Base-by-base conservation (phyloP, 192 early-diverging fungal species). In the Coemansia sp. region DNA sequence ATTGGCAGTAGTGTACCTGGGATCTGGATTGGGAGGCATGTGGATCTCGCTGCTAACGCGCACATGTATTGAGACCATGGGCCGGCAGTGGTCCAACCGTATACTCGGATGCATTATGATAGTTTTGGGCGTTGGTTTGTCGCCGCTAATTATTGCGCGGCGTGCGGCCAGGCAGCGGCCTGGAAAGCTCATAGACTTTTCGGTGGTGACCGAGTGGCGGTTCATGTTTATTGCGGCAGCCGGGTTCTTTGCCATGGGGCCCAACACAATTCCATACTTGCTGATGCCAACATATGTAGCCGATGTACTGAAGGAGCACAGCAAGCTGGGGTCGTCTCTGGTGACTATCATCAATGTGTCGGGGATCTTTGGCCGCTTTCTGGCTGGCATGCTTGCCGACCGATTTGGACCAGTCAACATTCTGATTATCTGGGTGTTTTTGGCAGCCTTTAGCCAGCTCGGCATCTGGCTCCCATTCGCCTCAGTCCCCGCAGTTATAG, bases 241-340 rank as follows among this genome's bases (percentile, higher is more conserved):
- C 39, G 77, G 80, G 37, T 82, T 82, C 63, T 77, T 82, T 42
- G 67, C 80, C 10, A 82, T 82, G 80, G 80, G 68, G 0, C 80
- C 80, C 62, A 82, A 82, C 72, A 82, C 80, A 10, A 73, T 82
- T 12, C 80, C 80, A 1, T 82, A 77, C 44, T 64, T 82, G 41
- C 38, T 82, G 50, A 77, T 82, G 80, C 80, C 80, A 7, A 82
- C 80, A 0, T 82, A 82, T 27, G 72, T 74, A 1, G 71, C 67
- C 0, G 62, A 84, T 11, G 81, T 78, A 7, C 63, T 84, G 15
- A 64, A 75, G 46, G 70, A 75, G 31, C 45, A 38, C 32, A 64
- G 76, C 34, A 51, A 42, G 0, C 64, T 84, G 25, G 75, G 80
- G 5, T 74, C 75, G 4, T 60, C 66, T 2, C 38, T 84, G 9